These are phyloP conservation scores for Polymyxa betae DNA, from an alignment of 208 protist genomes.

Conservation along the genomic window DNA sequence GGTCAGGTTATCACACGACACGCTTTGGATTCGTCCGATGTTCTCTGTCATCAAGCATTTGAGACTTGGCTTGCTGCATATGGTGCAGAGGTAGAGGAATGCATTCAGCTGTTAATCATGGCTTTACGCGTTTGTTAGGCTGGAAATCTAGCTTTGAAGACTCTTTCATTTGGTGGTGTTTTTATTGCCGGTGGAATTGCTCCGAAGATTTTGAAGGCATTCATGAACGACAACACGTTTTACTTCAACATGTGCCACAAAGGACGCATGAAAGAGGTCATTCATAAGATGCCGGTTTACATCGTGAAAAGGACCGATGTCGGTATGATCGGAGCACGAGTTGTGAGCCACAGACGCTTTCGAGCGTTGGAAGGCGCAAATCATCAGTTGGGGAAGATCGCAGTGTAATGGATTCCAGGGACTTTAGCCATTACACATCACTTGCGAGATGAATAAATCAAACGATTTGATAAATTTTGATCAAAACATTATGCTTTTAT, in stretches of 20 bases:
- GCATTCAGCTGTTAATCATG: not conserved
- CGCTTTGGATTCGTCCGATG: not conserved
- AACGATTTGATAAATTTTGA: no score
- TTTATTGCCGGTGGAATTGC: constrained; percentile 49
- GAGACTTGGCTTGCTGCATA: constrained; percentile 41
- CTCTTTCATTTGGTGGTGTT: constrained; percentile 35
- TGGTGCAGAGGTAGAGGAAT: constrained; percentile 37
- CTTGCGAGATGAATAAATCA: no score
- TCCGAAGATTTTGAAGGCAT: constrained; percentile 43
- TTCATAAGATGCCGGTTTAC: constrained; percentile 2
- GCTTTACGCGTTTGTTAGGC: not conserved
- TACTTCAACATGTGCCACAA: constrained; percentile 27
- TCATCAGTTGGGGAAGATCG: no score
- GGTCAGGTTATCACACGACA: not conserved
- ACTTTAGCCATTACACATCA: no score
- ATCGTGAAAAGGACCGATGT: not conserved
- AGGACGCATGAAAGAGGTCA: constrained; percentile 49
- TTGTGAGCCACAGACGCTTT: constrained; percentile 20
- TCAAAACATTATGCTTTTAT: no score
- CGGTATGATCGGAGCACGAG: not conserved
- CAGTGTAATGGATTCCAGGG: no score
- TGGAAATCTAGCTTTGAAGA: constrained; percentile 46
- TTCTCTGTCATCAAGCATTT: constrained; percentile 24
- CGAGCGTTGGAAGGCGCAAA: not conserved
- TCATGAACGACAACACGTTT: not conserved